phyloP scores from a whole-genome alignment of 768 basidiomycete genomes.

The Tubosaeta brunneosetosa region DNA sequence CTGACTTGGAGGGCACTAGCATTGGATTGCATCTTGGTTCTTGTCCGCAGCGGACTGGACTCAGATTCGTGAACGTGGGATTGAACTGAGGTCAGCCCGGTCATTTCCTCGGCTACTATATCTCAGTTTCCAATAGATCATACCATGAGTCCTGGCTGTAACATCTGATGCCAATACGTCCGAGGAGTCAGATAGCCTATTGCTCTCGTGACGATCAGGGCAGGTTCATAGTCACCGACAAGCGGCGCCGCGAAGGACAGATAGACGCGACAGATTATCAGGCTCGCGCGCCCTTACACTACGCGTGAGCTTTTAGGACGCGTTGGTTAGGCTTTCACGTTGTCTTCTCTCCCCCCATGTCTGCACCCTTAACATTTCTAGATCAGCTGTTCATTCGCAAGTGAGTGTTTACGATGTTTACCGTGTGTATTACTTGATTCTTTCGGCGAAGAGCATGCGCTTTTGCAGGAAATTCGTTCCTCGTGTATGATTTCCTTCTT shows the following conservation, averaged over 20 bases:
- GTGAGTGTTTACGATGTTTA: not conserved
- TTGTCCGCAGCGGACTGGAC: no score
- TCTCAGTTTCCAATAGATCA: not conserved
- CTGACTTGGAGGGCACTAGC: not conserved
- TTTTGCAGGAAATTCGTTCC: conserved; percentile 20
- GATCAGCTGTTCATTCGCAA: conserved; percentile 1
- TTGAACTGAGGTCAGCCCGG: not conserved
- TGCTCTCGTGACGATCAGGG: no score
- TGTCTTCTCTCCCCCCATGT: conserved; percentile 3
- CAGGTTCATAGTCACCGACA: not conserved
- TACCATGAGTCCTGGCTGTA: no score
- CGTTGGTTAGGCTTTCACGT: not conserved
- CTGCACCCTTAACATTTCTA: not conserved
- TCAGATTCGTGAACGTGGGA: no score
- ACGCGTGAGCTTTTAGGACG: not conserved
- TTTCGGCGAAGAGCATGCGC: conserved; percentile 4
- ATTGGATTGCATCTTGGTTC: no score
- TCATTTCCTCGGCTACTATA: not conserved
- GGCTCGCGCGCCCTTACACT: not conserved
- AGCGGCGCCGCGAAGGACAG: not conserved
- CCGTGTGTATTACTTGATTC: not conserved
- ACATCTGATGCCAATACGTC: no score
- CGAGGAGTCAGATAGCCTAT: not conserved
- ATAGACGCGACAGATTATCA: not conserved
- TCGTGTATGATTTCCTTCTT: conserved; percentile 25